Evolutionary conservation across 202 grass and related monocot genomes (phyloP), one percentile per base, ranked within the genome.

Genomic region (Setaria italica): DNA sequence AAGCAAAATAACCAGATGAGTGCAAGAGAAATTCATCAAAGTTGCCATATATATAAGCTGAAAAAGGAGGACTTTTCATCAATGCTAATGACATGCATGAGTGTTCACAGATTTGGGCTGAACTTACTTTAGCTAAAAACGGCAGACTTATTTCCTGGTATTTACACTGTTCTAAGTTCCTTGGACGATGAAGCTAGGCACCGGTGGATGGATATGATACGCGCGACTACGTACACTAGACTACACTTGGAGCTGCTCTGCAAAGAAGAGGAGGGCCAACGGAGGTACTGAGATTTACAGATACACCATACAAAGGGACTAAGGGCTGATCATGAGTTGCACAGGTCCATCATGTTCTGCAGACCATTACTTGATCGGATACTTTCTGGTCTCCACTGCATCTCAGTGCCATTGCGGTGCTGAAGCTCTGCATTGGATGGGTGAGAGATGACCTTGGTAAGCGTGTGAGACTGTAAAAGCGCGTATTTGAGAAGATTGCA

Each of bases 321-420:
- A 41, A 9, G 12, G 32, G 30, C 30, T 6, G 4, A 17, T 37
- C n/a, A 9, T 0, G 5, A 25, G 34, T 17, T 2, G 2, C 17
- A 2, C 53, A 21, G 83, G 43, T 80, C 74, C 74, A 50, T 64
- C 54, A 25, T 71, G 25, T 49, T 75, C 63, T 51, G 55, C 55
- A 58, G 53, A 9, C 34, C 30, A 45, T 41, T 41, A 4, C 66
- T 72, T 64, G 19, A 21, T 33, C 21, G 82, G 65, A 74, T n/a
- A 11, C 74, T 17, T 41, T 33, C 29, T 9, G 51, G 21, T 48
- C 67, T 82, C 41, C 80, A 62, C 82, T 32, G 70, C 84, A 32
- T 91, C 87, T 91, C 87, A 87, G 39, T 90, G 86, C 84, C 89
- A 91, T 50, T 94, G 51, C 47, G 84, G 77, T 71, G 64, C 34